Base-by-base conservation (phyloP, 495 filamentous ascomycete species). In the Articulospora tetracladia region DNA sequence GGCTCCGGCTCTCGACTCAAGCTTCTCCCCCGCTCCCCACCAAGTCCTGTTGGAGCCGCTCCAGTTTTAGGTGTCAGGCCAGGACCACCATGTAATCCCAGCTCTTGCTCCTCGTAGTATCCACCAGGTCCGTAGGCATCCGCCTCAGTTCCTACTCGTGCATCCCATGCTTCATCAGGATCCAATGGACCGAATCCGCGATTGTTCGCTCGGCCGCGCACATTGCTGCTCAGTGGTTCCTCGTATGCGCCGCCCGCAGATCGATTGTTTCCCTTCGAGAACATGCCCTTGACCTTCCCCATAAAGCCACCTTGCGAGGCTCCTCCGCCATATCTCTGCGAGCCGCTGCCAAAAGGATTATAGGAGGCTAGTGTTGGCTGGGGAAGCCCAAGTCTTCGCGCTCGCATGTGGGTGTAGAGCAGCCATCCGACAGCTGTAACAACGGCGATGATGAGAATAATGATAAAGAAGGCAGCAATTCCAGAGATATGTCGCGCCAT, bases 121-220 rank as follows among this genome's bases (percentile, higher is more conserved):
- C 75, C 73, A 23, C 67, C 69, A 0, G 72, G 70, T 7, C 76
- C 80, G 66, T 83, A 82, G 1, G 63, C 72, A 65, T 83, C 81
- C 15, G 79, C 81, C 66, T 86, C 86, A 53, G 79, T 73, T 34
- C 83, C 85, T 3, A 91, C 86, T 32, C 84, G 68, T 51, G 86
- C 63, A 74, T 89, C 86, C 87, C 87, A 91, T 24, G 87, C 86
- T 59, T 87, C 86, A 69, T 91, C 87, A 0, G 85, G 86, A 66
- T 91, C 87, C 26, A 88, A 73, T 20, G 77, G 66, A 34, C 77
- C 76, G 70, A 77, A 78, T 39, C 76, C 75, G 39, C 78, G 68
- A 39, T 67, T 66, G 27, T 26, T 57, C 2, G 52, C 62, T 48
- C 68, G 53, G 20, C 63, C 66, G 11, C 73, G 67, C 7, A 71